These are phyloP conservation scores for Ambrosiella cleistominuta DNA, from an alignment of 2,329 filamentous ascomycete species.

Conservation along the genomic window DNA sequence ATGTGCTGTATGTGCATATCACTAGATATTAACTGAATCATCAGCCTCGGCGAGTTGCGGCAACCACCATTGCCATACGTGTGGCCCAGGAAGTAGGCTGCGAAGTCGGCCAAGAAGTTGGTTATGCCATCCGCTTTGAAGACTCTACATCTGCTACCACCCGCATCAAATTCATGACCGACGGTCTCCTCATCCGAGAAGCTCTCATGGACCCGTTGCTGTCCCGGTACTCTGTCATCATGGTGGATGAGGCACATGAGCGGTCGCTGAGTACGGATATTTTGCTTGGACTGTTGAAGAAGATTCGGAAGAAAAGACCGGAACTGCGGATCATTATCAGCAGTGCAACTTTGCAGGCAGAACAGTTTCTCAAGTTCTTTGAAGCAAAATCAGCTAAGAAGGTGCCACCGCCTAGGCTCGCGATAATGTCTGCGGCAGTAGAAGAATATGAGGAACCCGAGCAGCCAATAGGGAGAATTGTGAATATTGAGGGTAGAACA, in stretches of 20 bases:
- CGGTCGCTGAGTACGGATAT: slow-evolving; percentile 85
- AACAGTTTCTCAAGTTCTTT: slow-evolving; percentile 73
- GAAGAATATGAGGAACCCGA: neutral
- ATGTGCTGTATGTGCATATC: neutral
- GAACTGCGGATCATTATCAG: slow-evolving; percentile 81
- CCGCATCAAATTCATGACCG: slow-evolving; percentile 85
- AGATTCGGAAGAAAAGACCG: slow-evolving; percentile 61
- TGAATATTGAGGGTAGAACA: slow-evolving; percentile 61
- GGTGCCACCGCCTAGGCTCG: neutral
- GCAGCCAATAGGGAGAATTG: slow-evolving; percentile 13
- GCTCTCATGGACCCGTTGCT: slow-evolving; percentile 83
- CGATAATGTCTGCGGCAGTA: slow-evolving; percentile 29
- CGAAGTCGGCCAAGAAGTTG: slow-evolving; percentile 74
- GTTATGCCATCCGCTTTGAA: slow-evolving; percentile 85
- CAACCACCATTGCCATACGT: slow-evolving; percentile 70
- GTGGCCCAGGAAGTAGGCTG: slow-evolving; percentile 82
- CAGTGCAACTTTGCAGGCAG: slow-evolving; percentile 82
- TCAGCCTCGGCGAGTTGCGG: slow-evolving; percentile 75
- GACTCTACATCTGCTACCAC: slow-evolving; percentile 76
- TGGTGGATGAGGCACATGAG: slow-evolving; percentile 96
- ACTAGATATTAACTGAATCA: slow-evolving; percentile 11
- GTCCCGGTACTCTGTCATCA: slow-evolving; percentile 83
- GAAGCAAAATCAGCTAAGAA: neutral
- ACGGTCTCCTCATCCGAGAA: slow-evolving; percentile 79
- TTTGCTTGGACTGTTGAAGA: slow-evolving; percentile 75